Evolutionary conservation across 2,329 filamentous ascomycete genomes (phyloP).

Genomic region (Coniella vitis): DNA sequence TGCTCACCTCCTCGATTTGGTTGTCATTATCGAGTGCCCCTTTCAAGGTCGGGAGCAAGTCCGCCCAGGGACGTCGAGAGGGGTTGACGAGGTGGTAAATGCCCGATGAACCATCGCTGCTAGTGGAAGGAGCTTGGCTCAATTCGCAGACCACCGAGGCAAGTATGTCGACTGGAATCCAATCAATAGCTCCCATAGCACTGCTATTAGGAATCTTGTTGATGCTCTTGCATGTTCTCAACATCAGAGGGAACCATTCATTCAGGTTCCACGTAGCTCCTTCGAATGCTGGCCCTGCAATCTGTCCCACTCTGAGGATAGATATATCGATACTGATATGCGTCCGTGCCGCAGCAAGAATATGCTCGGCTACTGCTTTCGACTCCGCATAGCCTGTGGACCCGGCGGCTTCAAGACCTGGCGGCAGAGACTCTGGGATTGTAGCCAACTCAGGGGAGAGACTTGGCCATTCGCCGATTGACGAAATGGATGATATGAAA

Average conservation of each 20-base stretch:
- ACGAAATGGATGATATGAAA: conserved; percentile 20
- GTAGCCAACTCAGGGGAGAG: background rate
- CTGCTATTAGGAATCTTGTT: conserved; percentile 16
- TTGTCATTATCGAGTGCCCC: background rate
- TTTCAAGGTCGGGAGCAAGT: background rate
- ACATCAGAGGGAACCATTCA: conserved; percentile 20
- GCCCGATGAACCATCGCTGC: background rate
- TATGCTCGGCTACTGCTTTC: conserved; percentile 16
- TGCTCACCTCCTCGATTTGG: background rate
- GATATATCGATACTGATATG: conserved; percentile 1
- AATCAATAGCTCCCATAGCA: conserved; percentile 15
- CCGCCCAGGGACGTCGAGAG: background rate
- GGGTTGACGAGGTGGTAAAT: conserved; percentile 7
- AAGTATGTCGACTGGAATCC: conserved; percentile 17
- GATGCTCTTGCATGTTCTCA: conserved; percentile 13
- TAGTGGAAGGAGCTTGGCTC: background rate
- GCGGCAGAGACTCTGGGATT: conserved; percentile 12
- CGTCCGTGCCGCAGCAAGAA: conserved; percentile 12
- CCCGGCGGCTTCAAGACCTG: conserved; percentile 7
- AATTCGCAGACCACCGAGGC: conserved; percentile 17
- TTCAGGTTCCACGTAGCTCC: conserved; percentile 16
- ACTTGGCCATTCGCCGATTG: conserved; percentile 13
- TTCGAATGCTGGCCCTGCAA: conserved; percentile 16
- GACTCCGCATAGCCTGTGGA: conserved; percentile 18
- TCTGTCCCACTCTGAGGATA: conserved; percentile 19